Evolutionary conservation across 2,329 filamentous ascomycete genomes (phyloP), one percentile per base, ranked within the genome.

Genomic region (Cordyceps militaris): DNA sequence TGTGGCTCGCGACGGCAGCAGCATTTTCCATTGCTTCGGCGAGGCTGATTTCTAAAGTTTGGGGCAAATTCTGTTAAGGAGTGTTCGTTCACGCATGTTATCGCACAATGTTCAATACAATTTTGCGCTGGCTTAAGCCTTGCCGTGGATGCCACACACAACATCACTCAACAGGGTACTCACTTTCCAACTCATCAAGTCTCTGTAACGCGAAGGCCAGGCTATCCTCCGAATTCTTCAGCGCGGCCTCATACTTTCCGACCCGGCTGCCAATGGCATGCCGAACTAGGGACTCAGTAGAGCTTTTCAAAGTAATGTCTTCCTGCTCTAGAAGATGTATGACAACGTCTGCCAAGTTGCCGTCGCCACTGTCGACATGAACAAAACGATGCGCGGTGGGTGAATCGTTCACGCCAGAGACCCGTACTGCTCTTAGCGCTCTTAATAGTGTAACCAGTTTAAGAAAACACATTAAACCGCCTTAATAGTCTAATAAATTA

Each of bases 261-360:
- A 42, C 36, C 2, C 24, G 23, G 36, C 36, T 38, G 8, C 50
- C 34, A 53, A 53, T 53, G 10, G 38, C 21, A 38, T 53, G 21
- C 50, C 34, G 23, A 43, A 53, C 38, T 9, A 38, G 23, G 13
- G 50, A 54, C 51, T 54, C 38, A 13, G 51, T 54, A 24, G 51
- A 36, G 28, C 51, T 54, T 26, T 28, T 43, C n/a, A 54, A 19
- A 26, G 21, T 38, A 23, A 54, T 42, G 42, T 40, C 51, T 21
- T 54, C 38, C 23, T 42, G 38, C 38, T 30, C n/a, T 26, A 54
- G 40, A 8, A 46, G 13, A 21, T 40, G 19, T 23, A 54, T 23
- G 9, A 54, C 26, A 21, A 54, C 7, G 19, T 30, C 23, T n/a
- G 38, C 51, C 8, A 54, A 26, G 19, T 54, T 40, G 30, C 19